Conservation (phyloP, 176 grass and related monocot genomes). For the Paspalum vaginatum region DNA sequence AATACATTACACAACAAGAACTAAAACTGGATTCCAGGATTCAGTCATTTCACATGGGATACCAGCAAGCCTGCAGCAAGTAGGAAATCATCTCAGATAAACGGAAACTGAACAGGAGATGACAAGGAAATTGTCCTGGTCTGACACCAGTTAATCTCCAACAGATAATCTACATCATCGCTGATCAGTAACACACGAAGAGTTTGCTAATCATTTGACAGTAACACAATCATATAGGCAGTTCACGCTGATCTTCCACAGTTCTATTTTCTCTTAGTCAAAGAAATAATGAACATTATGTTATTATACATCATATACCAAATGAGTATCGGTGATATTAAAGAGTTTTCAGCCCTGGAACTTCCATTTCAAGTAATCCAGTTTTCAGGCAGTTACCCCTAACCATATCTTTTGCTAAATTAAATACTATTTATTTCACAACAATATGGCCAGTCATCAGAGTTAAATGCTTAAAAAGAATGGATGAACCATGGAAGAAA, state of each 20-base stretch:
- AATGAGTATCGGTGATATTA: neutral
- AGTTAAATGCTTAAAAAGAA: conserved; percentile 33
- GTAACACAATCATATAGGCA: neutral
- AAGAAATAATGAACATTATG: neutral
- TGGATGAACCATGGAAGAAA: neutral
- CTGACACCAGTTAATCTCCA: neutral
- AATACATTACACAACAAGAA: neutral
- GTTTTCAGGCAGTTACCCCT: neutral
- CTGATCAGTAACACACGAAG: neutral
- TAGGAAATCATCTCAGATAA: conserved; percentile 3
- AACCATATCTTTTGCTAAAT: neutral
- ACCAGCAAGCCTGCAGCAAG: conserved; percentile 57
- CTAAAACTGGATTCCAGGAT: conserved; percentile 15
- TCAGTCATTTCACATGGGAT: conserved; percentile 41
- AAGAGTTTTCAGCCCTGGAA: conserved; percentile 4
- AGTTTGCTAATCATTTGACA: neutral
- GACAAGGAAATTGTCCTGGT: neutral
- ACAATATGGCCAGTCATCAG: conserved; percentile 15
- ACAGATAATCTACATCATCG: neutral
- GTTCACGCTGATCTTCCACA: neutral
- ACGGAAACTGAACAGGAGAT: neutral
- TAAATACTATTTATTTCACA: conserved; percentile 13
- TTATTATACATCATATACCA: neutral
- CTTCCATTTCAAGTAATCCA: neutral
- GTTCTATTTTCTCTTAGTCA: neutral